phyloP scores from a whole-genome alignment of 805 yeast species.

The Sugiyamaella floridensis region DNA sequence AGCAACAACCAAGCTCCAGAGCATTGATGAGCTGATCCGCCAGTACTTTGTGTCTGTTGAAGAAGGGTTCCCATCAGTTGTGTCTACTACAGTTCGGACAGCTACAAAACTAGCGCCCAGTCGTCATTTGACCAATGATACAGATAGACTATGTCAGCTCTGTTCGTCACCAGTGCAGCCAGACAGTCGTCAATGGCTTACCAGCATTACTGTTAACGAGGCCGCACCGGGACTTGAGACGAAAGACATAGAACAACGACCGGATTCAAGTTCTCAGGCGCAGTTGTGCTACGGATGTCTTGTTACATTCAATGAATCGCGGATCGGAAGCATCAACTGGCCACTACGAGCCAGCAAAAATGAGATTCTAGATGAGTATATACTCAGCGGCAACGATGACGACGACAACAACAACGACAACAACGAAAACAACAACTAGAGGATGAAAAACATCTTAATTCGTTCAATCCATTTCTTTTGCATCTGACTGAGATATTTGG shows the following conservation, averaged over 20 bases:
- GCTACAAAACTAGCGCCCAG: slow-evolving; percentile 55
- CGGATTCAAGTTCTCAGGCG: slow-evolving; percentile 3
- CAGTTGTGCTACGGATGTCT: slow-evolving; percentile 73
- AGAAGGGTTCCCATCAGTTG: slow-evolving; percentile 76
- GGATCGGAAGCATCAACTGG: slow-evolving; percentile 32
- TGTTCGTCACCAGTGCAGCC: slow-evolving; percentile 51
- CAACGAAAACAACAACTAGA: neutral
- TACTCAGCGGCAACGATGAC: slow-evolving; percentile 23
- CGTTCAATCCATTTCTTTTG: too few relatives aligned
- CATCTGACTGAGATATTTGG: neutral
- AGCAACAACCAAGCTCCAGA: slow-evolving; percentile 59
- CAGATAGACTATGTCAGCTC: slow-evolving; percentile 40
- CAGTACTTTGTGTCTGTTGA: slow-evolving; percentile 69
- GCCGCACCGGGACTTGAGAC: slow-evolving; percentile 2
- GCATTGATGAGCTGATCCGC: slow-evolving; percentile 71
- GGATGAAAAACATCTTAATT: slow-evolving; percentile 11
- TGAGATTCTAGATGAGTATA: slow-evolving; percentile 43
- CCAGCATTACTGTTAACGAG: slow-evolving; percentile 50
- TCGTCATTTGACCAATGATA: slow-evolving; percentile 6
- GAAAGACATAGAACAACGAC: neutral
- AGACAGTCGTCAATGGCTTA: slow-evolving; percentile 61
- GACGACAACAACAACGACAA: slow-evolving; percentile 12
- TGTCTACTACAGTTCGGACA: slow-evolving; percentile 86
- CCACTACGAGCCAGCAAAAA: slow-evolving; percentile 28
- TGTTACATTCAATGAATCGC: slow-evolving; percentile 47